These are phyloP conservation scores for Penicillium lagena DNA, from an alignment of 495 filamentous ascomycete genomes.

Conservation along the genomic window DNA sequence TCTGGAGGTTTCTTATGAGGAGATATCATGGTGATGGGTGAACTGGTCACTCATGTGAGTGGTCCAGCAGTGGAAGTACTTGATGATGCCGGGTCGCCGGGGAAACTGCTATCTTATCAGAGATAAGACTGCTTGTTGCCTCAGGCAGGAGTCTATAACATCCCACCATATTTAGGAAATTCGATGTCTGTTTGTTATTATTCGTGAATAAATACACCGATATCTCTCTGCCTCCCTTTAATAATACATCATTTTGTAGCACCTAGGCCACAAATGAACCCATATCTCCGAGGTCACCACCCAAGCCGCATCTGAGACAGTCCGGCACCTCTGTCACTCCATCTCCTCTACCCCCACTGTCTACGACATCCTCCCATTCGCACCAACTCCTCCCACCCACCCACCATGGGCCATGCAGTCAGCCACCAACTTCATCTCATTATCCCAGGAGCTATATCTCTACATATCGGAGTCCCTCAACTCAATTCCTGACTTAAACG, in stretches of 20 bases:
- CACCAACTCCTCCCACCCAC: too few relatives aligned
- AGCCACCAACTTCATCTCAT: not conserved
- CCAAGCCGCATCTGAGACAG: not conserved
- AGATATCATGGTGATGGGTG: conserved; percentile 10
- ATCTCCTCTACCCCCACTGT: not conserved
- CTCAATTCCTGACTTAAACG: conserved; percentile 6
- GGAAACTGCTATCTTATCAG: conserved; percentile 14
- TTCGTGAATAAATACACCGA: too few relatives aligned
- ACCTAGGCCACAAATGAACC: too few relatives aligned
- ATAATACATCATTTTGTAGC: not conserved
- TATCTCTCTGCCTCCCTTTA: not conserved
- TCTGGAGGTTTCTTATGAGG: conserved; percentile 14
- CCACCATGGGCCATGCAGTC: conserved; percentile 3
- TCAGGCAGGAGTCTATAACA: not conserved
- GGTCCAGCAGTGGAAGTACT: not conserved
- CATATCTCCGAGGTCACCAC: too few relatives aligned
- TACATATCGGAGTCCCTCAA: conserved; percentile 7
- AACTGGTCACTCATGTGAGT: not conserved
- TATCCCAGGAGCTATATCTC: conserved; percentile 8
- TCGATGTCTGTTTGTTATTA: too few relatives aligned
- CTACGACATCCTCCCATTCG: too few relatives aligned
- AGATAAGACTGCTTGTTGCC: not conserved
- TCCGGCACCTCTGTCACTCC: not conserved
- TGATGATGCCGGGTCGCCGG: conserved; percentile 11
- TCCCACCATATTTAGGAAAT: too few relatives aligned